These are phyloP conservation scores for Aureobasidium subglaciale DNA, from an alignment of 2,329 filamentous ascomycete genomes.

Conservation along the genomic window DNA sequence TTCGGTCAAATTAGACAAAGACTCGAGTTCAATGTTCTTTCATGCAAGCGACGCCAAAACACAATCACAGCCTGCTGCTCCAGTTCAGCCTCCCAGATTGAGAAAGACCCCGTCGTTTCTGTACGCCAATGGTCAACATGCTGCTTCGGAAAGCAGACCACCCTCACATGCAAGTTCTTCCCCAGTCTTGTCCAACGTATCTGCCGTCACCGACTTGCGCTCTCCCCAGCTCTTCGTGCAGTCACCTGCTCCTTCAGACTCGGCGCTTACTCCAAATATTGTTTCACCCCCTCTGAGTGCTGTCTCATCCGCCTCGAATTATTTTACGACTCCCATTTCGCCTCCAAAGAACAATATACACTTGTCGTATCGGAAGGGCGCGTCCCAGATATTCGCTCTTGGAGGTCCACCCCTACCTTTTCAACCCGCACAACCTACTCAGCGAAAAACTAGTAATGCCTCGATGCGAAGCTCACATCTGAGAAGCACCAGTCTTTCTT, in stretches of 20 bases:
- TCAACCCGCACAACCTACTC: background rate
- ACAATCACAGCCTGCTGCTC: slow-evolving; percentile 25
- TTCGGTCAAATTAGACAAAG: background rate
- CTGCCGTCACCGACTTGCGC: slow-evolving; percentile 2
- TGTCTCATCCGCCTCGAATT: slow-evolving; percentile 25
- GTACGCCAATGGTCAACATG: slow-evolving; percentile 42
- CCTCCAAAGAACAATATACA: slow-evolving; percentile 43
- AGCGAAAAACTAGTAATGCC: background rate
- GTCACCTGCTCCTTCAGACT: background rate
- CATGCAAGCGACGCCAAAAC: slow-evolving; percentile 72
- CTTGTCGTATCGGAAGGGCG: slow-evolving; percentile 43
- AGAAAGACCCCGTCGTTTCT: slow-evolving; percentile 45
- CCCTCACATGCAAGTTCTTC: slow-evolving; percentile 3
- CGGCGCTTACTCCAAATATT: slow-evolving; percentile 22
- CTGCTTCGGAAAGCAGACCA: slow-evolving; percentile 30
- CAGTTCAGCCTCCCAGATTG: slow-evolving; percentile 27
- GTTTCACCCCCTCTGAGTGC: slow-evolving; percentile 28
- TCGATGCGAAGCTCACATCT: slow-evolving; percentile 1
- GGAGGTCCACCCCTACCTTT: slow-evolving; percentile 11
- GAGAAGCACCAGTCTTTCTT: slow-evolving; percentile 9
- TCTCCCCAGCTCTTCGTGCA: slow-evolving; percentile 5
- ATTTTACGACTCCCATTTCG: slow-evolving; percentile 30
- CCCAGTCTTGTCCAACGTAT: slow-evolving; percentile 32
- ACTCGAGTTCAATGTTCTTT: slow-evolving; percentile 57
- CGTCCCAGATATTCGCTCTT: slow-evolving; percentile 39